These are phyloP conservation scores for Dalbergia cultrata DNA, from an alignment of 306 rosid genomes.

Conservation along the genomic window DNA sequence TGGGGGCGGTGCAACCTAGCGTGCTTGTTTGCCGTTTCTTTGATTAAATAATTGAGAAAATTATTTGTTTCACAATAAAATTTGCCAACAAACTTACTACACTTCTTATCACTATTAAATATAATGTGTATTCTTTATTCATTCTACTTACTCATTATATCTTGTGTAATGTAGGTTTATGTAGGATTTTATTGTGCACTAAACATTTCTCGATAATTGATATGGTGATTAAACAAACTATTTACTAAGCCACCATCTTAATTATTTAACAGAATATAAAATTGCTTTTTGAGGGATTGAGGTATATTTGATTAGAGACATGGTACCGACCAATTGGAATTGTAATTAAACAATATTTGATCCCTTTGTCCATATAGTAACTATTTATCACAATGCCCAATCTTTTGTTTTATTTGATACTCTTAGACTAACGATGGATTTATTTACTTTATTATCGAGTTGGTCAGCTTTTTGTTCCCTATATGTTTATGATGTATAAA, in stretches of 20 bases:
- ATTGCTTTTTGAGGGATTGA: neutral
- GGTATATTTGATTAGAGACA: conserved; percentile 46
- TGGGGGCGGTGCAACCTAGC: conserved; percentile 56
- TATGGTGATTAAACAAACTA: neutral
- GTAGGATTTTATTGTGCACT: too few relatives aligned
- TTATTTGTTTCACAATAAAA: too few relatives aligned
- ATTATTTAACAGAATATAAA: neutral
- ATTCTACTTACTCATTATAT: too few relatives aligned
- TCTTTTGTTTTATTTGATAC: neutral
- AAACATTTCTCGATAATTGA: too few relatives aligned
- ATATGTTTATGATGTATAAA: neutral
- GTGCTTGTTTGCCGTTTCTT: conserved; percentile 8
- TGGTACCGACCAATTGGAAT: conserved; percentile 57
- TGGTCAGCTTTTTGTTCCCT: neutral
- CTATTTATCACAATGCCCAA: neutral
- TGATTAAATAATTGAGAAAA: conserved; percentile 4
- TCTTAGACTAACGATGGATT: neutral
- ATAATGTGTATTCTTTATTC: too few relatives aligned
- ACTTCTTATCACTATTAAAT: too few relatives aligned
- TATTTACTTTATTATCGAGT: neutral
- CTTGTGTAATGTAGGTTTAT: too few relatives aligned
- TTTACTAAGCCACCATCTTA: neutral
- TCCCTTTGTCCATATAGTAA: neutral
- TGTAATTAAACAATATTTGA: neutral
- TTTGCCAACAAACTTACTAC: too few relatives aligned